A percentile compares a stretch with the other conserved stretches of the same genome.
phyloP scores from a whole-genome alignment of 257 asterid species.

The Penstemon davidsonii region DNA sequence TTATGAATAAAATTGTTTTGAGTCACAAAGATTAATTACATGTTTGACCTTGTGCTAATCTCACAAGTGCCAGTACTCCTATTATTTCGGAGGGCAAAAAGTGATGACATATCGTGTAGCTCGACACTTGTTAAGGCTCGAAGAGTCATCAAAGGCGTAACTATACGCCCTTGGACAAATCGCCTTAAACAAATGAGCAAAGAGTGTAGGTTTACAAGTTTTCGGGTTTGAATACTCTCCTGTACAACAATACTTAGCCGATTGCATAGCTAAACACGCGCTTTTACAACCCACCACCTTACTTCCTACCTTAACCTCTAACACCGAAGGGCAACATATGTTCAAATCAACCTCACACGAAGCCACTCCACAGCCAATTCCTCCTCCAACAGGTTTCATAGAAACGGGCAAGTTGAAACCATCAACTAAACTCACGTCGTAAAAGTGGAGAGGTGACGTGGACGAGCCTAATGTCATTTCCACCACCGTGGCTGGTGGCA shows the following conservation, averaged over 20 bases:
- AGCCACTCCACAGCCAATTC: slow-evolving; percentile 82
- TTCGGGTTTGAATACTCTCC: slow-evolving; percentile 67
- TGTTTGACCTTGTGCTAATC: no score
- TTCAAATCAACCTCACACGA: slow-evolving; percentile 77
- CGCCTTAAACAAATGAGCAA: slow-evolving; percentile 78
- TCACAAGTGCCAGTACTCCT: no score
- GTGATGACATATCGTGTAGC: slow-evolving; percentile 79
- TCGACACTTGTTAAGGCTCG: slow-evolving; percentile 79
- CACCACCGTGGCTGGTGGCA: slow-evolving; percentile 88
- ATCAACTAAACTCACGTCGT: slow-evolving; percentile 84
- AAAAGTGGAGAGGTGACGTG: slow-evolving; percentile 73
- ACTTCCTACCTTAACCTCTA: slow-evolving; percentile 70
- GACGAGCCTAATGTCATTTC: slow-evolving; percentile 89
- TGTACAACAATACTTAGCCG: slow-evolving; percentile 88
- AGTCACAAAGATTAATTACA: no score
- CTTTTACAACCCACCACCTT: slow-evolving; percentile 91
- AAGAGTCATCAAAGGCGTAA: slow-evolving; percentile 85
- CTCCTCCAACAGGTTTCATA: slow-evolving; percentile 90
- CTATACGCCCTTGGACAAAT: slow-evolving; percentile 89
- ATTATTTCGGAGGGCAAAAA: slow-evolving; percentile 70
- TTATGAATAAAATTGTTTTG: no score
- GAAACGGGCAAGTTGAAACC: slow-evolving; percentile 92
- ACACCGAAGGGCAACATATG: slow-evolving; percentile 80
- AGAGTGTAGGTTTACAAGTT: slow-evolving; percentile 72
- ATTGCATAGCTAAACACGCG: slow-evolving; percentile 86